These are phyloP conservation scores for Ceratocystis cacaofunesta DNA, from an alignment of 2,329 filamentous ascomycete species.

Conservation along the genomic window DNA sequence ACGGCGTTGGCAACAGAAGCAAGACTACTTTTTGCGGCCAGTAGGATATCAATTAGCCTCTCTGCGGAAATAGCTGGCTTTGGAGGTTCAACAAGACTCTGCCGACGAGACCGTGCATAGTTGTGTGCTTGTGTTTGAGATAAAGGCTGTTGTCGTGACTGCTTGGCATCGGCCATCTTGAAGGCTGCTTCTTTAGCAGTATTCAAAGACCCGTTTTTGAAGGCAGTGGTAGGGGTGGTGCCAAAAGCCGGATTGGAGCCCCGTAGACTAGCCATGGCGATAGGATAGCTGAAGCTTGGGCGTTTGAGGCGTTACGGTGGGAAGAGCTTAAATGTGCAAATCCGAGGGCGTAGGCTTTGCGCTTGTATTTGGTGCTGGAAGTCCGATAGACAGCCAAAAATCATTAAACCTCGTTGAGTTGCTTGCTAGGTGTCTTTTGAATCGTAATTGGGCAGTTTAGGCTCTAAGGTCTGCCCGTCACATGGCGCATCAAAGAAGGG, in stretches of 20 bases:
- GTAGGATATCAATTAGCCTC: conserved; percentile 66
- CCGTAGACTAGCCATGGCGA: conserved; percentile 5
- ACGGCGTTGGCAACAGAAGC: conserved; percentile 71
- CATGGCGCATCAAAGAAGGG: not conserved
- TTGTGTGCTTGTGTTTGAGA: not conserved
- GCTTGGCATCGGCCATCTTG: not conserved
- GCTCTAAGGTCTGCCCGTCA: not conserved
- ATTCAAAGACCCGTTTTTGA: conserved; percentile 14
- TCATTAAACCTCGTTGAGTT: not conserved
- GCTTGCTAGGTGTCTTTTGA: not conserved
- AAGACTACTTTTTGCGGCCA: conserved; percentile 75
- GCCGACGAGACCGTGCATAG: conserved; percentile 7
- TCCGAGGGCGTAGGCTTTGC: too few species aligned
- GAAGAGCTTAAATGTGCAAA: not conserved
- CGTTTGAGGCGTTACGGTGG: not conserved
- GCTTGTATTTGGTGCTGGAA: too few species aligned
- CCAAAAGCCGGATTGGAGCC: conserved; percentile 1
- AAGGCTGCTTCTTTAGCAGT: conserved; percentile 9
- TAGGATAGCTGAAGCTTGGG: not conserved
- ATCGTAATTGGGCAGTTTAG: not conserved
- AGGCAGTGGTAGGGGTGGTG: conserved; percentile 7
- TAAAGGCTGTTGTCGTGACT: not conserved
- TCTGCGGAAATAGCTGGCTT: conserved; percentile 37
- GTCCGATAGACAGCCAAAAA: not conserved
- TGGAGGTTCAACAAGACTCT: conserved; percentile 11